Base-by-base conservation (phyloP, 805 yeast genomes). In the Komagataella phaffii region DNA sequence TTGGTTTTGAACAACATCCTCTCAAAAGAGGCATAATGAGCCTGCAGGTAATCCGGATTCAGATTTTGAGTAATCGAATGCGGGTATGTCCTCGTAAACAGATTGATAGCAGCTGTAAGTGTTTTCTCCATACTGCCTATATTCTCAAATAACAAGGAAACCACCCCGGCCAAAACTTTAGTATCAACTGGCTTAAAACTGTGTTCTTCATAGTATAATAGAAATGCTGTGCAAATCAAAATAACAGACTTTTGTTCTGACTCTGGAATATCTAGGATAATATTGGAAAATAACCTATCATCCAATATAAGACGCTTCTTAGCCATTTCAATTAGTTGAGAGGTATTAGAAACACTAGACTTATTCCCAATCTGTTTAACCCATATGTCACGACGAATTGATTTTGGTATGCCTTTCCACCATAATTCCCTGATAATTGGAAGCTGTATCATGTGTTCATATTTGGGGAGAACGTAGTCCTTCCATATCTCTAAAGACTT, bases 341-440 rank as follows among this genome's bases (percentile, higher is more conserved):
- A 7, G 12, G 23, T 18, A 44, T 44, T 44, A 7, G 61, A 56
- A 30, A 66, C 49, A 3, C 57, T 44, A 19, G 64, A 53, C 21
- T 56, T 56, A 52, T 67, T 68, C 2, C 73, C 75, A 40, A 75
- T 62, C 53, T 71, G 75, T 47, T 61, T 62, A 53, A 63, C 59
- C 89, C 89, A 84, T 2, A 82, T 67, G 8, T 62, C 60, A 4
- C 67, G 61, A 47, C 89, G 66, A 5, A 70, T 58, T 14, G 50
- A 49, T 18, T 59, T 59, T 1, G 85, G 81, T 3, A 80, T 59
- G 3, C 82, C 82, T 43, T 81, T 64, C 85, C 85, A 80, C 78
- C 81, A 77, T 36, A 79, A 61, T 54, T 79, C 82, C 47, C 82
- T 66, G 5, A 74, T 70, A 18, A 65, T 58, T 1, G 75, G 66